phyloP scores from a whole-genome alignment of 2,329 filamentous ascomycete genomes.

The Penicillium thymicola region DNA sequence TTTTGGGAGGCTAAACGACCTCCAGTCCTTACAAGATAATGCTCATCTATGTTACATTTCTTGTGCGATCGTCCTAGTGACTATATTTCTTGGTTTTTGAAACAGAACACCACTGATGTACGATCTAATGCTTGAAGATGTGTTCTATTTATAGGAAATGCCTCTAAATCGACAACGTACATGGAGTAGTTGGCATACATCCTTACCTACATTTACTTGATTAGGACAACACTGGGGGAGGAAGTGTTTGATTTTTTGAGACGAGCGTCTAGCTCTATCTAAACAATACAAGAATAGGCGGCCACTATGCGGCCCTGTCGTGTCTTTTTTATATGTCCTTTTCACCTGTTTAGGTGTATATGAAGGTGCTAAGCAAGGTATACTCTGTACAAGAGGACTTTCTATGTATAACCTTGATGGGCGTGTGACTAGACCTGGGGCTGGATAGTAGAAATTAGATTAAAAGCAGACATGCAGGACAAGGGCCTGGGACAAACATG shows the following conservation, averaged over 20 bases:
- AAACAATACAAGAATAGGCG: not conserved
- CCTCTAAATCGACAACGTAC: not conserved
- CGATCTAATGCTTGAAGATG: not conserved
- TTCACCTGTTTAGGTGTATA: too few relatives aligned
- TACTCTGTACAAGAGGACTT: too few relatives aligned
- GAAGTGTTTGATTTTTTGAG: not conserved
- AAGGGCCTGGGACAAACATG: too few relatives aligned
- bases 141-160: not conserved
- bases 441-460: too few relatives aligned
- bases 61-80: not conserved
- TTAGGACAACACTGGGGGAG: not conserved
- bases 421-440: not conserved
- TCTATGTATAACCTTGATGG: too few relatives aligned
- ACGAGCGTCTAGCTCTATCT: not conserved
- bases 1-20: not conserved
- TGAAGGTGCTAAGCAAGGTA: too few relatives aligned
- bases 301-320: too few relatives aligned
- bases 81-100: not conserved
- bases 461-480: not conserved
- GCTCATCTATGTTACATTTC: not conserved
- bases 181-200: not conserved
- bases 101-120: not conserved
- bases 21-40: not conserved
- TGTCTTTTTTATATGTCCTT: too few relatives aligned
- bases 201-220: not conserved